Conservation (phyloP, 331 rosid species). For the Stylosanthes scabra region DNA sequence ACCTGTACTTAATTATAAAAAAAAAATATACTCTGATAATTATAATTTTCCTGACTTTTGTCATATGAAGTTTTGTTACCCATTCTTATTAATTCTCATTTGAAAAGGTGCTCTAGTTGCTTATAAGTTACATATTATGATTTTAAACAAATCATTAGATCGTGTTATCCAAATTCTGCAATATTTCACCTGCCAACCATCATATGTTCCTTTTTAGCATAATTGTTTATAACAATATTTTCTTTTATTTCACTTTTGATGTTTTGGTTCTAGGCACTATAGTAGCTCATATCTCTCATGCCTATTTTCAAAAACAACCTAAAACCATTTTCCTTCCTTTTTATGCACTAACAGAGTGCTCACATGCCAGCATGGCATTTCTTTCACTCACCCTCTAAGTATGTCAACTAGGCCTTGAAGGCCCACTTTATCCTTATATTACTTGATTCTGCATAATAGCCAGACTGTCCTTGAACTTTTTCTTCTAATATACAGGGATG, state of each 20-base stretch:
- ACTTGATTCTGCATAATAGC: too few species aligned
- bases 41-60: constrained; percentile 16
- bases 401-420: too few species aligned
- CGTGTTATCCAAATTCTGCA: constrained; percentile 11
- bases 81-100: neutral
- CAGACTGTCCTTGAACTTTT: too few species aligned
- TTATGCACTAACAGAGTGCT: too few species aligned
- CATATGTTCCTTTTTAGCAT: constrained; percentile 13
- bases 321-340: too few species aligned
- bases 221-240: constrained; percentile 5
- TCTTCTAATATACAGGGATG: too few species aligned
- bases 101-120: constrained; percentile 18
- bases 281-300: too few species aligned
- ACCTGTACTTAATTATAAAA: too few species aligned
- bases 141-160: constrained; percentile 22
- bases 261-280: neutral
- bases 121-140: constrained; percentile 7
- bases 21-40: neutral
- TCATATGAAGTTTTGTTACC: constrained; percentile 19
- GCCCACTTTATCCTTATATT: too few species aligned
- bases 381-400: too few species aligned
- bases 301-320: too few species aligned
- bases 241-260: neutral
- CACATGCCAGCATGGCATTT: too few species aligned
- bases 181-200: neutral